Percentiles rank a stretch among this genome's conserved stretches.
Conservation (phyloP, 106 monocot genomes). For the Platanthera guangdongensis region DNA sequence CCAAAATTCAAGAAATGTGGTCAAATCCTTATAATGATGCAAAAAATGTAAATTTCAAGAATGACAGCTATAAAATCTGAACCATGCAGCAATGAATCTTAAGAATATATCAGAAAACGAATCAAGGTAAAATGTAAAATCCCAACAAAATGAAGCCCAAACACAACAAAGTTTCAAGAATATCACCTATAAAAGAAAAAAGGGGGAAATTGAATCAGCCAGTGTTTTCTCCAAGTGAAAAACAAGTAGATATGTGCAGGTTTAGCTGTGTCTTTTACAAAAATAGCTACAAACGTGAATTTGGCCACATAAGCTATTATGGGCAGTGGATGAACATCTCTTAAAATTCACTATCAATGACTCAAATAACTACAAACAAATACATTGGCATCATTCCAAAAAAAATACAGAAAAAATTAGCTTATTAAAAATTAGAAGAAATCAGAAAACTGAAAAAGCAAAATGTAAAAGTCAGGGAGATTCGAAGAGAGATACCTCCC, state of each 20-base stretch:
- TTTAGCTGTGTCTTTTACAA: neutral
- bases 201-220: neutral
- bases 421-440: neutral
- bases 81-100: neutral
- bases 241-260: neutral
- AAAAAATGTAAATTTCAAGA: neutral
- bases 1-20: neutral
- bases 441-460: neutral
- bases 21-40: neutral
- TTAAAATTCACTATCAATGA: neutral
- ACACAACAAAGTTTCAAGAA: neutral
- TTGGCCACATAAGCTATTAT: neutral
- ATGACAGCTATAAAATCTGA: neutral
- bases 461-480: neutral
- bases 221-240: neutral
- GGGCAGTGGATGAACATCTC: neutral
- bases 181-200: neutral
- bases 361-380: neutral
- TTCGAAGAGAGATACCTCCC: constrained; percentile 76
- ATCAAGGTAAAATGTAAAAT: no score
- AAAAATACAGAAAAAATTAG: neutral
- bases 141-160: no score
- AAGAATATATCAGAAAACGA: neutral
- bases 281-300: neutral
- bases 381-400: neutral